These are phyloP conservation scores for Rhodotorula babjevae DNA, from an alignment of 768 basidiomycete genomes.

Conservation along the genomic window DNA sequence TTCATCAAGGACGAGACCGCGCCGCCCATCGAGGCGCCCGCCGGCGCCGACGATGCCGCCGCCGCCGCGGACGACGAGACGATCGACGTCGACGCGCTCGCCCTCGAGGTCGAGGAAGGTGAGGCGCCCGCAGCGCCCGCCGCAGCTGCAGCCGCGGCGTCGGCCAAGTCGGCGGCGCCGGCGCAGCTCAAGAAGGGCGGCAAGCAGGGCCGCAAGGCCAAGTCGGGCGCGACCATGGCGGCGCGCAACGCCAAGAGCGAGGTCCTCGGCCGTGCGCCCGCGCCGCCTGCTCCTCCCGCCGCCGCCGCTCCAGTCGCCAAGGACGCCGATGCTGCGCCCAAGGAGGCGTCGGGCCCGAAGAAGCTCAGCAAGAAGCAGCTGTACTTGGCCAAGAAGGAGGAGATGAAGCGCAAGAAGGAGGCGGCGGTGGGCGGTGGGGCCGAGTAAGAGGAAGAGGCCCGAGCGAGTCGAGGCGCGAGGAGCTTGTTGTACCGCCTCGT, in stretches of 20 bases:
- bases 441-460: background rate
- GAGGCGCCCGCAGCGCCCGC: background rate
- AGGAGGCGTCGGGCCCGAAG: slow-evolving; percentile 1
- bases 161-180: background rate
- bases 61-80: too few relatives aligned
- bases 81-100: background rate
- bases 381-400: slow-evolving; percentile 28
- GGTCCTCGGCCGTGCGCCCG: background rate
- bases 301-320: background rate
- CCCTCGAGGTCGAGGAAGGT: background rate
- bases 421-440: background rate
- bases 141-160: background rate
- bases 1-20: slow-evolving; percentile 54
- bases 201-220: slow-evolving; percentile 7
- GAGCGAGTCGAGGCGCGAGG: background rate
- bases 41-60: too few relatives aligned
- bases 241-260: slow-evolving; percentile 15
- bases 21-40: background rate
- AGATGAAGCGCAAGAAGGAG: slow-evolving; percentile 27
- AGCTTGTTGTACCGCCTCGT: too few relatives aligned
- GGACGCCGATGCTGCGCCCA: background rate
- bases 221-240: slow-evolving; percentile 6
- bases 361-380: slow-evolving; percentile 28
- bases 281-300: background rate
- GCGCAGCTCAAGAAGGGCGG: slow-evolving; percentile 5